A percentile compares a stretch with the other conserved stretches of the same genome.
phyloP scores from a whole-genome alignment of 768 basidiomycete species.

The Suillus tomentosus region DNA sequence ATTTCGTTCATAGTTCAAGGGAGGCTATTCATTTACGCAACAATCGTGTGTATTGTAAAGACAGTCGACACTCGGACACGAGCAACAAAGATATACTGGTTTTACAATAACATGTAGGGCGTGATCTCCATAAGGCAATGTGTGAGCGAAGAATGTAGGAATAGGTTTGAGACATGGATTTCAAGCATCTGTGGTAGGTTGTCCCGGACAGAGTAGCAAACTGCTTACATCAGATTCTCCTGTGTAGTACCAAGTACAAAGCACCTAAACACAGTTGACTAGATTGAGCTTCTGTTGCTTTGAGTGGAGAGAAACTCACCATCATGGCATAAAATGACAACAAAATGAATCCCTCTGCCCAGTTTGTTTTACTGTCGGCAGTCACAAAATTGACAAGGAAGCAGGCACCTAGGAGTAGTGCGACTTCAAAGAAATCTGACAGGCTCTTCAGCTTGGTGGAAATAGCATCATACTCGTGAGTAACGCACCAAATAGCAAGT shows the following conservation, averaged over 20 bases:
- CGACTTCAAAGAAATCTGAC: constrained; percentile 71
- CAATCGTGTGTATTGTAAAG: neutral
- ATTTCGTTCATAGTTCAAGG: neutral
- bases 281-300: constrained; percentile 2
- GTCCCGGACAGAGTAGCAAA: constrained; percentile 39
- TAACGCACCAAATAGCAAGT: constrained; percentile 64
- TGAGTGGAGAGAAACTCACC: constrained; percentile 35
- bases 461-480: neutral
- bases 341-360: constrained; percentile 72
- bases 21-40: too few species aligned
- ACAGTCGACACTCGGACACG: neutral
- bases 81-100: neutral
- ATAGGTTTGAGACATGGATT: constrained; percentile 8
- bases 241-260: constrained; percentile 68
- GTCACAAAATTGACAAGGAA: constrained; percentile 83
- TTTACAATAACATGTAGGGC: neutral
- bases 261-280: constrained; percentile 39
- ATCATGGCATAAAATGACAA: constrained; percentile 70
- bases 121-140: neutral
- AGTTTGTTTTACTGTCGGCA: constrained; percentile 77
- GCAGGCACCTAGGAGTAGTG: constrained; percentile 62
- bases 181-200: constrained; percentile 23
- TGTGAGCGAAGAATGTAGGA: constrained; percentile 13
- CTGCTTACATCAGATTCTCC: constrained; percentile 58
- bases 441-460: neutral